A percentile compares a stretch with the other conserved stretches of the same genome.
These are phyloP conservation scores for Neurospora sp. DNA, from an alignment of 495 filamentous ascomycete species.

Conservation along the genomic window DNA sequence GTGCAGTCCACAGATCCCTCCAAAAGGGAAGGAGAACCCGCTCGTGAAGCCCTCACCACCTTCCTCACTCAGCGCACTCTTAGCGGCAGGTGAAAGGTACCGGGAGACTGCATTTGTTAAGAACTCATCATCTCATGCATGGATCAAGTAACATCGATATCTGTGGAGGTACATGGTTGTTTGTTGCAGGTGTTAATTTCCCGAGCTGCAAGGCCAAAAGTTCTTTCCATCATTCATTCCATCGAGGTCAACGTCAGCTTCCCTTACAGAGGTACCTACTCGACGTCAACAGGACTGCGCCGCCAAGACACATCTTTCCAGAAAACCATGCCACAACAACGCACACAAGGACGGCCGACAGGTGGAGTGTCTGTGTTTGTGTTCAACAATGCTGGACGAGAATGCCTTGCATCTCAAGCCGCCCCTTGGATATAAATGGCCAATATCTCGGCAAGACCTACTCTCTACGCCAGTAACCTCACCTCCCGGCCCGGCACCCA, in stretches of 20 bases:
- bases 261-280: neutral
- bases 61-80: neutral
- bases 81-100: neutral
- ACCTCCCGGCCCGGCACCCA: neutral
- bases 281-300: neutral
- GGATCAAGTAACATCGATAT: neutral
- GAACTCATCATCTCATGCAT: neutral
- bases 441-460: neutral
- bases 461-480: neutral
- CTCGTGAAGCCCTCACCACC: neutral
- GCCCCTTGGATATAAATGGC: neutral
- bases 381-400: neutral
- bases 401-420: neutral
- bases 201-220: neutral
- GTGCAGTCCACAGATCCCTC: neutral
- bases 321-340: neutral
- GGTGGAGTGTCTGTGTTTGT: neutral
- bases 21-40: neutral
- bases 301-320: neutral
- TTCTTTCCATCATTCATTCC: neutral
- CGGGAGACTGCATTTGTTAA: neutral
- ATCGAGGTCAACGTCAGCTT: neutral
- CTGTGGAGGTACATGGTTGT: neutral
- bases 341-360: neutral
- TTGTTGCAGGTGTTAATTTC: neutral